Evolutionary conservation across 495 filamentous ascomycete species (phyloP), one percentile per base, ranked within the genome.

Genomic region (Evansstolkia leycettana): DNA sequence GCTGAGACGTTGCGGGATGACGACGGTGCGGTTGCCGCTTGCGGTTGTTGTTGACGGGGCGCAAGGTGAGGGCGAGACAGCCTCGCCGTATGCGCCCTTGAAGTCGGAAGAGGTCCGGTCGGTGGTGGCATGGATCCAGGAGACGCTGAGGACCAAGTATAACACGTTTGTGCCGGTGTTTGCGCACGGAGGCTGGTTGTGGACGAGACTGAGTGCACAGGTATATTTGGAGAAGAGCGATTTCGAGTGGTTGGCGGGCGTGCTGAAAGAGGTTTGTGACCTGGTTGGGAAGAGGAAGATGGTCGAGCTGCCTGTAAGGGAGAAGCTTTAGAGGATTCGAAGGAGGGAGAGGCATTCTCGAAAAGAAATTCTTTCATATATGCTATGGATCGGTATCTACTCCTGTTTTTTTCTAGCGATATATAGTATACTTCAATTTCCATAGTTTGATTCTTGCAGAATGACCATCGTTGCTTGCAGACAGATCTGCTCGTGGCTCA

Each of bases 191-290:
- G 69, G 67, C 2, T 56, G 56, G 17, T 64, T 72, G 47, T 94
- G 81, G 83, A 67, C 66, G 3, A 60, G 89, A 18, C 44, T 94
- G 25, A 84, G 78, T 51, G 84, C 68, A 9, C 84, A 94, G 68
- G 64, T 84, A 0, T 96, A 84, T 55, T 50, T 94, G 25, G 84
- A 85, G 24, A 48, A 73, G 35, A 65, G 64, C 1, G 86, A 94
- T 60, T 92, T 92, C 46, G 75, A 79, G 51, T 83, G 76, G 74
- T 67, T 67, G 13, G 85, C 62, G 0, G 41, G 59, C 28, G 54
- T 69, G 20, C 47, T 92, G 47, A 71, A 71, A 50, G 64, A 69
- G 25, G 38, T 90, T 18, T 80, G 75, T 48, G 65, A 63, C 33
- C 58, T 74, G 46, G 76, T 78, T 19, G 59, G 55, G 34, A 63